Percentiles rank a stretch among this genome's conserved stretches.
phyloP scores from a whole-genome alignment of 164 flowering plant genomes.

The Nelumbo lutea region DNA sequence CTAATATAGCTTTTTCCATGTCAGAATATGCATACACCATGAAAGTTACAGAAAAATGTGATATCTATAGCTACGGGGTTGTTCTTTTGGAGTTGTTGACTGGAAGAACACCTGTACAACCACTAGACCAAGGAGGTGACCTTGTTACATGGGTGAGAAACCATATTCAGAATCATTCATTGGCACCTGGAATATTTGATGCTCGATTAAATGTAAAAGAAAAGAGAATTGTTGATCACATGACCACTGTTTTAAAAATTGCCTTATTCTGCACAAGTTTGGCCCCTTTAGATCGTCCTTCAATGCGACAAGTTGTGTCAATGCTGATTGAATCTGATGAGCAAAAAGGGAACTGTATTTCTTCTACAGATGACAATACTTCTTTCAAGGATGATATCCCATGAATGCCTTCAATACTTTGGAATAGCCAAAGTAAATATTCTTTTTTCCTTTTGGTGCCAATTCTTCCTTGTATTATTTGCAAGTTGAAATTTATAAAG shows the following conservation, averaged over 20 bases:
- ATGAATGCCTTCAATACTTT: conserved; percentile 12
- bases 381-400: conserved; percentile 29
- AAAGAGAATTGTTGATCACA: conserved; percentile 43
- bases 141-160: conserved; percentile 69
- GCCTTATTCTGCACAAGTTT: conserved; percentile 80
- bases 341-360: conserved; percentile 23
- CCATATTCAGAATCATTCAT: conserved; percentile 52
- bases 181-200: conserved; percentile 64
- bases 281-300: conserved; percentile 83
- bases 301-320: conserved; percentile 83
- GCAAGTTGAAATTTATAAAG: conserved; percentile 9
- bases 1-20: conserved; percentile 4
- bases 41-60: conserved; percentile 96
- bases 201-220: conserved; percentile 53
- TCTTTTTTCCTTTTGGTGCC: conserved; percentile 7
- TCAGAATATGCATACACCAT: conserved; percentile 97
- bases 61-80: conserved; percentile 93
- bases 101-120: conserved; percentile 85
- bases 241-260: conserved; percentile 72
- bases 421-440: background rate
- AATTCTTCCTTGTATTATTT: conserved; percentile 24
- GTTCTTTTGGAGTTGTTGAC: conserved; percentile 90
- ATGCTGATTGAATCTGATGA: conserved; percentile 76
- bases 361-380: conserved; percentile 28
- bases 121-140: conserved; percentile 86